phyloP scores from a whole-genome alignment of 306 rosid species.

The Gleditsia sinensis region DNA sequence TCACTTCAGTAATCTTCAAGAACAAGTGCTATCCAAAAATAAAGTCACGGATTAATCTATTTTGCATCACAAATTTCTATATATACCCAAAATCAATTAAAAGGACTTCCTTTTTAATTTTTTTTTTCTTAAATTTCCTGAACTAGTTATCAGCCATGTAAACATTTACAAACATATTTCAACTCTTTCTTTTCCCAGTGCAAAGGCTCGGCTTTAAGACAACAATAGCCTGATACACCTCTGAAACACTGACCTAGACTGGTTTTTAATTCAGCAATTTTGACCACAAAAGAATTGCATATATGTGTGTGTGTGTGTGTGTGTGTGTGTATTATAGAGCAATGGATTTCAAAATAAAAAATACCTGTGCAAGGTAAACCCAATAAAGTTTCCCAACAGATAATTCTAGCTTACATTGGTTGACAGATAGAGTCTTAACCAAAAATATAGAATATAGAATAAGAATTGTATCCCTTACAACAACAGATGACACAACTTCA shows the following conservation, averaged over 20 bases:
- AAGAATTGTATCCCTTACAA: slow-evolving; percentile 3
- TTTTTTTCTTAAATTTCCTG: background rate
- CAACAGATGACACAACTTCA: slow-evolving; percentile 24
- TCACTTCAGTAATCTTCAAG: slow-evolving; percentile 9
- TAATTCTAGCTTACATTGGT: background rate
- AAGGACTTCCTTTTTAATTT: background rate
- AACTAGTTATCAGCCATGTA: background rate
- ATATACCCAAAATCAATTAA: background rate
- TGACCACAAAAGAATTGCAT: slow-evolving; percentile 2
- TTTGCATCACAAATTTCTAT: background rate
- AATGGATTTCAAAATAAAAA: no score
- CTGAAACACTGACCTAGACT: slow-evolving; percentile 23
- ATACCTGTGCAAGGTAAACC: slow-evolving; percentile 16
- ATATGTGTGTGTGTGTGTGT: no score
- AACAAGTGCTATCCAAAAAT: background rate
- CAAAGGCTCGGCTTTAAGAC: slow-evolving; percentile 19
- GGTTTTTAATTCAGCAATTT: slow-evolving; percentile 9
- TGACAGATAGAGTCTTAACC: background rate
- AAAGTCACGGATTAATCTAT: background rate
- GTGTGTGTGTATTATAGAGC: no score
- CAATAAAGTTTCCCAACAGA: slow-evolving; percentile 26
- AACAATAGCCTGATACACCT: slow-evolving; percentile 9
- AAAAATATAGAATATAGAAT: slow-evolving; percentile 3
- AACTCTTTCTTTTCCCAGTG: background rate
- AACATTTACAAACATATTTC: background rate